Evolutionary conservation across 495 filamentous ascomycete species (phyloP), one percentile per base, ranked within the genome.

Genomic region (Xylaria acuta): DNA sequence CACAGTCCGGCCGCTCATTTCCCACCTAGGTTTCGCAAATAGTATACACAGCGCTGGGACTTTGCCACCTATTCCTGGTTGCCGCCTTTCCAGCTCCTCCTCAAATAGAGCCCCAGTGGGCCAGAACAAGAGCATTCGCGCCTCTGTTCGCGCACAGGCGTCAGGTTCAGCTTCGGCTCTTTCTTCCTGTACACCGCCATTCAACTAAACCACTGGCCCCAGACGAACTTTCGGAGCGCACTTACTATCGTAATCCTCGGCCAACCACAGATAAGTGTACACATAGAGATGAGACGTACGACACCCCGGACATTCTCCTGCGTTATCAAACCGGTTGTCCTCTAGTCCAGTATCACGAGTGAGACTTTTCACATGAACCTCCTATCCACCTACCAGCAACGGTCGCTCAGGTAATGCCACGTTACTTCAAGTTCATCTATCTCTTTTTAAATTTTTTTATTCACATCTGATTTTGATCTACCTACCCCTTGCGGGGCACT

Each of bases 101-200:
- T 25, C 20, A 25, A n/a, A 36, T 51, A 67, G 20, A 54, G 47
- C 43, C 36, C 36, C 53, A 67, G 65, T 67, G 65, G 49, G 36
- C 34, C 65, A 32, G 36, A 43, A 18, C 49, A 67, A 56, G 9
- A 63, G 16, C n/a, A 63, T 63, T 27, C 22, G 40, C 53, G 43
- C 60, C 27, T 20, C 30, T 53, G 58, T 49, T 63, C 30, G 16
- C 51, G 47, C 45, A 64, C 59, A 32, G n/a, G 58, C 43, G 12
- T 70, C 14, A 41, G 43, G 41, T 70, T 70, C 69, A 56, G 69
- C 69, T 71, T 71, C 53, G 36, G 51, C 36, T 45, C 49, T 25
- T 32, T 49, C 38, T 58, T 64, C 47, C 25, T 36, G 36, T 65
- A 66, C 70, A 60, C 53, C 63, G 70, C 70, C 70, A 72, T 64